Conservation (phyloP, 768 basidiomycete genomes). For the Auriscalpium vulgare region DNA sequence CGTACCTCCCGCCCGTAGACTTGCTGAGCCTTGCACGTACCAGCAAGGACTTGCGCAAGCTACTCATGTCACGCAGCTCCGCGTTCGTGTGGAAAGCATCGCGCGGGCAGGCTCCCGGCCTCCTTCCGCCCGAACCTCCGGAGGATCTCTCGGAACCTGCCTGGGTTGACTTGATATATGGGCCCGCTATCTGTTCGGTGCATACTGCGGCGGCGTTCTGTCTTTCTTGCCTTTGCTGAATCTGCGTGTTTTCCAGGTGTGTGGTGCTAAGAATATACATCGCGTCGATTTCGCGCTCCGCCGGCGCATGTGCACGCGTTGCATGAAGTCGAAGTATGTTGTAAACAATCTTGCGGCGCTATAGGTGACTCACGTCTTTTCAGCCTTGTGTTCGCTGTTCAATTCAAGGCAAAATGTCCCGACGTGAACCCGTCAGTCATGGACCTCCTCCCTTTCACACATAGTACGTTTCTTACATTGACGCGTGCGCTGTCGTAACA, state of each 20-base stretch:
- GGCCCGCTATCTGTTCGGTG: constrained; percentile 8
- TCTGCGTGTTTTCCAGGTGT: not conserved
- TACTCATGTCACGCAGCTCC: constrained; percentile 14
- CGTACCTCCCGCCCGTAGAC: constrained; percentile 6
- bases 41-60: constrained; percentile 5
- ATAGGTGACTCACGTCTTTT: not conserved
- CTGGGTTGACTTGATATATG: constrained; percentile 12
- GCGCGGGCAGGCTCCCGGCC: constrained; percentile 1
- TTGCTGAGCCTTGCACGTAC: constrained; percentile 12
- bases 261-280: constrained; percentile 7
- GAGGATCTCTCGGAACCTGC: constrained; percentile 16
- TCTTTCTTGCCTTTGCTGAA: no score
- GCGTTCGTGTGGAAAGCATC: constrained; percentile 7
- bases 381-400: constrained; percentile 6
- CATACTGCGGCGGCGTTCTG: no score
- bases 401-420: constrained; percentile 4
- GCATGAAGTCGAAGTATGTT: constrained; percentile 9
- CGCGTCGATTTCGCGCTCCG: constrained; percentile 12
- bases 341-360: no score
- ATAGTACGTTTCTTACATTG: not conserved
- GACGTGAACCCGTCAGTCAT: constrained; percentile 10
- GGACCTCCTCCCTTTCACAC: constrained; percentile 11
- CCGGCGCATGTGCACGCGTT: constrained; percentile 7
- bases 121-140: constrained; percentile 5
- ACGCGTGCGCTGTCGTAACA: no score